phyloP scores from a whole-genome alignment of 176 grass and related monocot species.

The Cocos nucifera region DNA sequence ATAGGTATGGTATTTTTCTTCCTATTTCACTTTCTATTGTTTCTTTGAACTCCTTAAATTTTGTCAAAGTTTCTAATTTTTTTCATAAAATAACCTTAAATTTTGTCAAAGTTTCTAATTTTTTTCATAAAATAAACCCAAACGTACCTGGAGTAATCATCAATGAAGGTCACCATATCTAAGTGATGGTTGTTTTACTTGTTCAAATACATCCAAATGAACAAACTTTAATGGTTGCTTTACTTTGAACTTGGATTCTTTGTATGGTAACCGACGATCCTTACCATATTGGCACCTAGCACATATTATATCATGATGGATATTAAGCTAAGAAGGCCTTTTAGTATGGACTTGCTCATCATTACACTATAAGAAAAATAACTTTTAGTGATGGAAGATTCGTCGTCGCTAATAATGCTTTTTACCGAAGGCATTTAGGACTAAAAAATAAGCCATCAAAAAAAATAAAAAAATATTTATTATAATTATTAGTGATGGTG shows the following conservation, averaged over 20 bases:
- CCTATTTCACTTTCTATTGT: constrained; percentile 1
- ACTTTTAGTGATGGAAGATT: too few relatives aligned
- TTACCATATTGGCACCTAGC: constrained; percentile 19
- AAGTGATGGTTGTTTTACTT: too few relatives aligned
- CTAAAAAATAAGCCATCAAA: too few relatives aligned
- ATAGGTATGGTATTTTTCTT: not conserved
- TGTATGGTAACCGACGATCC: not conserved
- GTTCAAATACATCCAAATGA: constrained; percentile 16
- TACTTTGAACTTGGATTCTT: not conserved
- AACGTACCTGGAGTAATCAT: not conserved
- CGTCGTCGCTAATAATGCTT: too few relatives aligned
- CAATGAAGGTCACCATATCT: constrained; percentile 5
- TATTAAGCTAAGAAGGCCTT: too few relatives aligned
- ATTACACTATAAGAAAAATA: too few relatives aligned
- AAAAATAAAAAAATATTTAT: too few relatives aligned
- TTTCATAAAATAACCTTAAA: constrained; percentile 23
- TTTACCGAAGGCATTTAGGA: too few relatives aligned
- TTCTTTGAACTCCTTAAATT: constrained; percentile 20
- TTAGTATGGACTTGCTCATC: too few relatives aligned
- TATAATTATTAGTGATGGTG: too few relatives aligned
- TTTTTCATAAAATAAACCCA: constrained; percentile 18
- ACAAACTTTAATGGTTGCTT: constrained; percentile 12
- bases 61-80: constrained; percentile 5
- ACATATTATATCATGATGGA: too few relatives aligned
- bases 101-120: not conserved